Conservation (phyloP, 176 grass and related monocot genomes). For the Coix lacrymajobi region DNA sequence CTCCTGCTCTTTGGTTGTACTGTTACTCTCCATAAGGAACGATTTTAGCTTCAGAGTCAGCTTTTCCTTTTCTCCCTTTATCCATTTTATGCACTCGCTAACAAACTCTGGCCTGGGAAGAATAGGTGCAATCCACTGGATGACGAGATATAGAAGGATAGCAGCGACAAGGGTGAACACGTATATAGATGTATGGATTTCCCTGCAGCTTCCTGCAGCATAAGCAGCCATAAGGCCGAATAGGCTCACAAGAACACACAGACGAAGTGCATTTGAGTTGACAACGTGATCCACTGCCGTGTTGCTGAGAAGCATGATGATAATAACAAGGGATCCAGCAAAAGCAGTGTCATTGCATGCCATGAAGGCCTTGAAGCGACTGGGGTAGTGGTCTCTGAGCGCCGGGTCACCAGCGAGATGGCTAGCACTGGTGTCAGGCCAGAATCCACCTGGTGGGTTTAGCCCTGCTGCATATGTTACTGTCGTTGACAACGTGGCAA, state of each 20-base stretch:
- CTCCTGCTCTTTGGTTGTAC: not conserved
- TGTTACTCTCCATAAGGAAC: not conserved
- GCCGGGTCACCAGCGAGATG: constrained; percentile 14
- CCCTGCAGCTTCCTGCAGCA: constrained; percentile 36
- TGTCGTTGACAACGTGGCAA: constrained; percentile 24
- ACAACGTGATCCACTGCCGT: not conserved
- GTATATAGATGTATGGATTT: constrained; percentile 30
- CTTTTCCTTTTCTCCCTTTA: not conserved
- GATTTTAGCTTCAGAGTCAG: constrained; percentile 14
- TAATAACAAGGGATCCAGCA: constrained; percentile 31
- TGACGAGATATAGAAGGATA: constrained; percentile 19
- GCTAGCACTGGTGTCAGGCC: not conserved
- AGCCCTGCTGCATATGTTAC: constrained; percentile 33
- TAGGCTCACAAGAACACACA: constrained; percentile 26
- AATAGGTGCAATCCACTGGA: constrained; percentile 17
- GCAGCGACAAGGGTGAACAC: constrained; percentile 19
- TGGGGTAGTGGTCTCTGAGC: constrained; percentile 18
- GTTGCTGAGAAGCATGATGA: constrained; percentile 33
- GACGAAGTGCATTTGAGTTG: constrained; percentile 18
- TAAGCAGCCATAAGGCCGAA: constrained; percentile 27
- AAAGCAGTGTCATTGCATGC: constrained; percentile 30
- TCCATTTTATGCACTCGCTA: not conserved
- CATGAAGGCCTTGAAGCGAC: constrained; percentile 35
- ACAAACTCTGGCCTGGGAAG: constrained; percentile 15
- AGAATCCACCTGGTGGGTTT: constrained; percentile 30